Base-by-base conservation (phyloP, 208 protist genomes). In the Wallacemonas sp. region DNA sequence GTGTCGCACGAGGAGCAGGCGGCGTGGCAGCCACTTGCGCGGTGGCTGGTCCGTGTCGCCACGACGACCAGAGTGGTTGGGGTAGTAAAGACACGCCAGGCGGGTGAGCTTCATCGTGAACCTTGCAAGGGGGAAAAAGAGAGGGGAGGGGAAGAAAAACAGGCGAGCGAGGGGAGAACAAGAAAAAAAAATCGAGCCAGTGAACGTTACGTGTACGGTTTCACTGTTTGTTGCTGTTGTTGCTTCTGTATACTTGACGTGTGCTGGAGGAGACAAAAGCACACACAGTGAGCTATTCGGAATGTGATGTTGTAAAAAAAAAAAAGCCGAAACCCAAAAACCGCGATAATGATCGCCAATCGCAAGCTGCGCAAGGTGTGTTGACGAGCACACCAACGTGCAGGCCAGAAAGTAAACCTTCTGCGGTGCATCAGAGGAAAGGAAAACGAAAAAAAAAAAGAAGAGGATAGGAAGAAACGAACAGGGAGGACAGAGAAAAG, bases 1-100 rank as follows among this genome's bases (percentile, higher is more conserved):
- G 61, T 97, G 92, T 3, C 92, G 85, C 20, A 97, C 76, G 10
- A 97, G 79, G 10, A 97, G 74, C 14, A 97, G 63, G 12, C 92
- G 81, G 31, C 79, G 80, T 20, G 91, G 91, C 23, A 96, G 87
- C 82, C 84, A 92, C 28, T 76, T 62, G 14, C 41, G 59, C 14
- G 70, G 67, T 1, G 70, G 31, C 22, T 50, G 70, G 20, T 42
- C 44, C 18, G 48, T 33, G 22, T 79, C 70, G 38, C 36, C 49
- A 41, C 65, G 67, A 42, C 61, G 45, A 52, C 75, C 67, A 28
- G 68, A 28, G 16, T 77, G 70, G 18, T 80, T 85, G 23, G 74
- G 75, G 44, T 69, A 78, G 39, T 69, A 74, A 0, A 76, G 67
- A 10, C 46, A 61, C n/a, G 0, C 20, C 0, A 26, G 8, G n/a